Evolutionary conservation across 1,139 yeast genomes (phyloP).

Genomic region (Sugiyamaella japonica): DNA sequence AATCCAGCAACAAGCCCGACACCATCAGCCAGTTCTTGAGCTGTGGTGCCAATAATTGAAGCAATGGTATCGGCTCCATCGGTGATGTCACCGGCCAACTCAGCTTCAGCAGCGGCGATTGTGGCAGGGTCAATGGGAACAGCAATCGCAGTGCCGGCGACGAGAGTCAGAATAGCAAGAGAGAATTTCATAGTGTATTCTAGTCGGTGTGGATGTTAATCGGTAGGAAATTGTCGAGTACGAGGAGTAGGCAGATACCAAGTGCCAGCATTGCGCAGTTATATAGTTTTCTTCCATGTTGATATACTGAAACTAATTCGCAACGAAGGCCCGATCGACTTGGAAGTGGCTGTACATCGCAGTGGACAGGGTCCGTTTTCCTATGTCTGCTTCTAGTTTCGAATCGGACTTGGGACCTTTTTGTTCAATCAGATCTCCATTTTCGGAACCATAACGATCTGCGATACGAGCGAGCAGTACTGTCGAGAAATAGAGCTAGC

Average conservation of each 20-base stretch:
- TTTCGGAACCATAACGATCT: too few relatives aligned
- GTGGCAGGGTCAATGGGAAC: constrained; percentile 15
- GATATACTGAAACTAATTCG: too few relatives aligned
- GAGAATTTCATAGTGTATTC: constrained; percentile 8
- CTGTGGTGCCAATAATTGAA: constrained; percentile 14
- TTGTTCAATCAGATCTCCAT: too few relatives aligned
- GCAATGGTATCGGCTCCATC: constrained; percentile 15
- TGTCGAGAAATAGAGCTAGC: too few relatives aligned
- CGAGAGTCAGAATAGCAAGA: constrained; percentile 14
- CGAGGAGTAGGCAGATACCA: not conserved
- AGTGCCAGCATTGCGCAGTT: not conserved
- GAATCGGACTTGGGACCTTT: too few relatives aligned
- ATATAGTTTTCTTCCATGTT: too few relatives aligned
- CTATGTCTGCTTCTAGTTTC: too few relatives aligned
- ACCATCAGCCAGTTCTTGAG: constrained; percentile 17
- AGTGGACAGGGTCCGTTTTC: too few relatives aligned
- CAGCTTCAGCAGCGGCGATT: constrained; percentile 17
- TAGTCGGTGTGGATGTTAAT: not conserved
- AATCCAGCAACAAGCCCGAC: constrained; percentile 12
- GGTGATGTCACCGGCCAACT: constrained; percentile 11
- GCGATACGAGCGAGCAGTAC: too few relatives aligned
- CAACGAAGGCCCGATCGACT: too few relatives aligned
- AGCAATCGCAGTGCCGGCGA: constrained; percentile 17
- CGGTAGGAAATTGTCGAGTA: not conserved
- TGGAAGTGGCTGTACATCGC: too few relatives aligned